A percentile compares a stretch with the other conserved stretches of the same genome.
Evolutionary conservation across 306 rosid species (phyloP).

Genomic region (Corylus heterophylla): DNA sequence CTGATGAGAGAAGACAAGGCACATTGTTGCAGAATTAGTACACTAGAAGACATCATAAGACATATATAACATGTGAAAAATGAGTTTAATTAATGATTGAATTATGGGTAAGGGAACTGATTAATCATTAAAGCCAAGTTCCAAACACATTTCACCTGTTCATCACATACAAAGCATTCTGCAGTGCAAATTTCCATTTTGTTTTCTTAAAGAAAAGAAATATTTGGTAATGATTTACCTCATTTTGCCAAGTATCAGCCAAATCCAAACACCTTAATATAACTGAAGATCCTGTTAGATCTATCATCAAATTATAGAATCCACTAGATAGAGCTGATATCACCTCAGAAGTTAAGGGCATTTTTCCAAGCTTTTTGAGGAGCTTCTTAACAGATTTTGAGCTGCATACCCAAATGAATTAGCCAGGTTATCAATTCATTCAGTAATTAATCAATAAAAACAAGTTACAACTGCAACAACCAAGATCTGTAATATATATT

Average conservation of each 20-base stretch:
- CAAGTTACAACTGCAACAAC: neutral
- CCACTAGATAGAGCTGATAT: neutral
- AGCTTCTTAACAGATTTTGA: slow-evolving; percentile 24
- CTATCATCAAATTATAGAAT: slow-evolving; percentile 11
- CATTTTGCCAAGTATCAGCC: slow-evolving; percentile 4
- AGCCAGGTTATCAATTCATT: neutral
- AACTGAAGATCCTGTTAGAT: slow-evolving; percentile 7
- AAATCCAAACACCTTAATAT: slow-evolving; percentile 19
- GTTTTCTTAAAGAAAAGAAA: too few relatives aligned
- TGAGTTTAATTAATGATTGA: too few relatives aligned
- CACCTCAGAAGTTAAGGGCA: neutral
- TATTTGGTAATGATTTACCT: slow-evolving; percentile 4
- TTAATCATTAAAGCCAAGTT: too few relatives aligned
- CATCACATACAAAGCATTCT: too few relatives aligned
- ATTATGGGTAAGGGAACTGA: too few relatives aligned
- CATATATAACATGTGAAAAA: too few relatives aligned
- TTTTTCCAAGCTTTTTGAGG: slow-evolving; percentile 21
- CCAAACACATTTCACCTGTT: too few relatives aligned
- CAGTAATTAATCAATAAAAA: neutral
- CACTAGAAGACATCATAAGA: neutral
- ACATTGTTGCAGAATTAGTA: neutral
- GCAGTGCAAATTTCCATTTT: too few relatives aligned
- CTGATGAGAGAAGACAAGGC: neutral
- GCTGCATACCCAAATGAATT: neutral
- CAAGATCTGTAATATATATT: too few relatives aligned